A percentile compares a stretch with the other conserved stretches of the same genome.
phyloP scores from a whole-genome alignment of 2,329 filamentous ascomycete genomes.

The Anthostomella pinea region DNA sequence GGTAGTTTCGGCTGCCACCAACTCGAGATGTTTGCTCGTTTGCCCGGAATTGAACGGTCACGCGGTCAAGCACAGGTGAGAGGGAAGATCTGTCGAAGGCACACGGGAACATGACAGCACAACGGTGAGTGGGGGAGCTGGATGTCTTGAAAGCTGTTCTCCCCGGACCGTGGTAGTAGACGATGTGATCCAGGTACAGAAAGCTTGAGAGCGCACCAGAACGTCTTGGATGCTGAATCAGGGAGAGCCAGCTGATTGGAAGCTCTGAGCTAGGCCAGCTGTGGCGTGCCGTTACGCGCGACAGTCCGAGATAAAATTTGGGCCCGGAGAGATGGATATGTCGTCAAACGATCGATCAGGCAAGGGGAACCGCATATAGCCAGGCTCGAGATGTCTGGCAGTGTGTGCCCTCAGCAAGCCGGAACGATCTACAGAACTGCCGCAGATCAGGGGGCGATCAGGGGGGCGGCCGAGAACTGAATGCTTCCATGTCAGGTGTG shows the following conservation, averaged over 20 bases:
- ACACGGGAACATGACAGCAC: constrained; percentile 3
- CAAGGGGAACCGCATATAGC: constrained; percentile 1
- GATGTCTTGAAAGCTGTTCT: constrained; percentile 18
- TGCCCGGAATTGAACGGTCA: too few relatives aligned
- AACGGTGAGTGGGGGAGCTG: constrained; percentile 11
- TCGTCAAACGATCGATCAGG: constrained; percentile 4
- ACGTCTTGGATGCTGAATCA: constrained; percentile 26
- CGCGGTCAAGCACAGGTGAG: constrained; percentile 7
- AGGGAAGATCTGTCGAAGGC: constrained; percentile 20
- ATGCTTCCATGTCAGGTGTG: too few relatives aligned
- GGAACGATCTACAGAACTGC: too few relatives aligned
- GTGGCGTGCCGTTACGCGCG: constrained; percentile 23
- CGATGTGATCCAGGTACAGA: constrained; percentile 17
- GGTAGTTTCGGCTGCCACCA: constrained; percentile 2
- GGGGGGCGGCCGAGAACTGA: constrained; percentile 1
- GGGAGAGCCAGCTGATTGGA: constrained; percentile 23
- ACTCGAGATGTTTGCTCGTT: too few relatives aligned
- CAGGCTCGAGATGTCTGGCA: too few relatives aligned
- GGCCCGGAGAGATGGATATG: constrained; percentile 6
- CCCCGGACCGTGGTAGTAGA: not conserved
- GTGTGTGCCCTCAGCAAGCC: not conserved
- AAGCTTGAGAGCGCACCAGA: constrained; percentile 20
- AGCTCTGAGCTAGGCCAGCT: constrained; percentile 20
- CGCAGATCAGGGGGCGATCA: too few relatives aligned
- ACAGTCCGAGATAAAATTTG: constrained; percentile 11